phyloP scores from a whole-genome alignment of 768 basidiomycete genomes.

The Lyophyllum decastes region DNA sequence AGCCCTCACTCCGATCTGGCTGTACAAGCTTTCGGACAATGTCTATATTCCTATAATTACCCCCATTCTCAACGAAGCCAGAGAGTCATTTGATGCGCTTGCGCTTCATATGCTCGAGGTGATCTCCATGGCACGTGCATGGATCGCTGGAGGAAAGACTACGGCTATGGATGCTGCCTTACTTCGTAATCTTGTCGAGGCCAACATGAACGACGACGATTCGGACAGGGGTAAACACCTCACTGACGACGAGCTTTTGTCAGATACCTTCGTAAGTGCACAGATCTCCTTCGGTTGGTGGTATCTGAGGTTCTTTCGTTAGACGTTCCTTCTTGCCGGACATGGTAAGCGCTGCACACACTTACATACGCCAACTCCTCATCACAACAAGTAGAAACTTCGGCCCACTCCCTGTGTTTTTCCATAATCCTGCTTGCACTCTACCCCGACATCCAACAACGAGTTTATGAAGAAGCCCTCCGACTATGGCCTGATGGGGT shows the following conservation, averaged over 20 bases:
- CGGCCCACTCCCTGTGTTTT: slow-evolving; percentile 46
- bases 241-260: slow-evolving; percentile 47
- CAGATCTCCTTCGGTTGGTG: neutral
- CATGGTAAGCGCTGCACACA: slow-evolving; percentile 33
- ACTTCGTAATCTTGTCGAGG: slow-evolving; percentile 45
- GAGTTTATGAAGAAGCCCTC: slow-evolving; percentile 41
- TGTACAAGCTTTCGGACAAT: slow-evolving; percentile 28
- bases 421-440: slow-evolving; percentile 46
- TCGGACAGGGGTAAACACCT: slow-evolving; percentile 26
- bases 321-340: slow-evolving; percentile 52
- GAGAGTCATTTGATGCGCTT: slow-evolving; percentile 36
- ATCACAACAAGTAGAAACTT: slow-evolving; percentile 37
- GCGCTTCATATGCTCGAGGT: slow-evolving; percentile 41
- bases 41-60: slow-evolving; percentile 37
- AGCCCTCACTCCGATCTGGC: slow-evolving; percentile 33
- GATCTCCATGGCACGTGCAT: slow-evolving; percentile 36
- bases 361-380: neutral
- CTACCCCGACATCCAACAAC: slow-evolving; percentile 49
- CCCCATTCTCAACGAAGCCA: slow-evolving; percentile 26
- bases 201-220: slow-evolving; percentile 42
- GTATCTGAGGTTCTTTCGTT: neutral
- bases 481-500: slow-evolving; percentile 39
- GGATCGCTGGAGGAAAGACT: slow-evolving; percentile 28
- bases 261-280: slow-evolving; percentile 46
- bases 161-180: slow-evolving; percentile 34